Conservation (phyloP, 1,284 basidiomycete genomes). For the Coniophora puteana region DNA sequence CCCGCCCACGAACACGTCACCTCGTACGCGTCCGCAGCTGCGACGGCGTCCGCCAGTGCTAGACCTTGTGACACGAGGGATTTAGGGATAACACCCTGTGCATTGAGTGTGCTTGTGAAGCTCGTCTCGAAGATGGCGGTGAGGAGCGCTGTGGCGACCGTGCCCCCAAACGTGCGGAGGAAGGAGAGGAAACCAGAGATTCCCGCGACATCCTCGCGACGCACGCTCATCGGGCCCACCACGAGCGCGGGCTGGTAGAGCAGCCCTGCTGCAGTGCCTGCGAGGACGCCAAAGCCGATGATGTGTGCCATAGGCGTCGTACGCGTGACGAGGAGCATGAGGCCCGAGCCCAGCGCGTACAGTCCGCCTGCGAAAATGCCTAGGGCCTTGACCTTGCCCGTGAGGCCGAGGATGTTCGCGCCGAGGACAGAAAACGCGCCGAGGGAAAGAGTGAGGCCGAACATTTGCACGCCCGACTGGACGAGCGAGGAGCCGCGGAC, state of each 20-base stretch:
- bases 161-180: slow-evolving; percentile 29
- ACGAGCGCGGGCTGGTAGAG: slow-evolving; percentile 31
- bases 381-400: slow-evolving; percentile 26
- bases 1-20: no score
- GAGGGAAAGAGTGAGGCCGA: slow-evolving; percentile 27
- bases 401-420: slow-evolving; percentile 26
- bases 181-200: slow-evolving; percentile 33
- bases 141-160: slow-evolving; percentile 32
- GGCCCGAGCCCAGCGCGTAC: slow-evolving; percentile 25
- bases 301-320: slow-evolving; percentile 20
- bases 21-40: no score
- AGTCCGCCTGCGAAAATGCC: slow-evolving; percentile 24
- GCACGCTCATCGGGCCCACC: slow-evolving; percentile 32
- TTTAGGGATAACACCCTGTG: slow-evolving; percentile 21
- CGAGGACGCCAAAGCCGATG: slow-evolving; percentile 29
- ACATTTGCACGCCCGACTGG: slow-evolving; percentile 28
- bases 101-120: slow-evolving; percentile 25
- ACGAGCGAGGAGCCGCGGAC: slow-evolving; percentile 27
- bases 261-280: slow-evolving; percentile 26
- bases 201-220: slow-evolving; percentile 29
- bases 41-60: slow-evolving; percentile 23
- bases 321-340: slow-evolving; percentile 27
- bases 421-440: slow-evolving; percentile 29
- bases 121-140: slow-evolving; percentile 28
- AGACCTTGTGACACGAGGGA: slow-evolving; percentile 27